Base-by-base conservation (phyloP, 2,329 filamentous ascomycete species). In the Penicillium sp. region DNA sequence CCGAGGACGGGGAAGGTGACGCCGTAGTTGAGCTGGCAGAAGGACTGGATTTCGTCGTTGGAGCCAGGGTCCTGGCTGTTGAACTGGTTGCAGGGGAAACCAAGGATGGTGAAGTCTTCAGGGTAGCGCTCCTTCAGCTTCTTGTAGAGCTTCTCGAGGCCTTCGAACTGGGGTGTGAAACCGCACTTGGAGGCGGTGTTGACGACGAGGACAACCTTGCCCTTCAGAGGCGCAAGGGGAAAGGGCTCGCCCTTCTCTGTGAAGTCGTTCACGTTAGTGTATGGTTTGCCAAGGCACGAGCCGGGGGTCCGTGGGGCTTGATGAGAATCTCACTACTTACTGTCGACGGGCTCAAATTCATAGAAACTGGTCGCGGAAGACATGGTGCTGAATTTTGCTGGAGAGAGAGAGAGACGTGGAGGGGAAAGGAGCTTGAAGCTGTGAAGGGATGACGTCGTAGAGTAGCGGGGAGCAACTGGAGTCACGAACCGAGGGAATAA, bases 61-160 rank as follows among this genome's bases (percentile, higher is more conserved):
- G 79, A 81, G 66, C 90, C 91, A 28, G 93, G 93, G 70, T 97
- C 94, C 76, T 99, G 94, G 62, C 77, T 76, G 68, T 86, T 89
- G 76, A 99, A 99, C 77, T 99, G 94, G 82, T 97, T 99, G 86
- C 93, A 97, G 52, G 94, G 94, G 79, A 99, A 97, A 65, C 92
- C 94, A 69, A 99, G 82, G 76, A 99, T 85, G 67, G 85, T 81
- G 72, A 99, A 94, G 68, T 91, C 82, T 60, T 90, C 85, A 29
- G 80, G 82, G 79, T 95, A 79, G 67, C 84, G 80, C 61, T 79
- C 79, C 64, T 84, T 85, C 70, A 96, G 67, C 52, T 79, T 76
- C 74, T 95, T 89, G 84, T 95, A 96, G 59, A 99, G 84, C 68
- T 84, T 87, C 79, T 99, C 92, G 47, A 99, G 88, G 29, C 89